Evolutionary conservation across 2,329 filamentous ascomycete species (phyloP).

Genomic region (Aspergillus pseudonomiae): DNA sequence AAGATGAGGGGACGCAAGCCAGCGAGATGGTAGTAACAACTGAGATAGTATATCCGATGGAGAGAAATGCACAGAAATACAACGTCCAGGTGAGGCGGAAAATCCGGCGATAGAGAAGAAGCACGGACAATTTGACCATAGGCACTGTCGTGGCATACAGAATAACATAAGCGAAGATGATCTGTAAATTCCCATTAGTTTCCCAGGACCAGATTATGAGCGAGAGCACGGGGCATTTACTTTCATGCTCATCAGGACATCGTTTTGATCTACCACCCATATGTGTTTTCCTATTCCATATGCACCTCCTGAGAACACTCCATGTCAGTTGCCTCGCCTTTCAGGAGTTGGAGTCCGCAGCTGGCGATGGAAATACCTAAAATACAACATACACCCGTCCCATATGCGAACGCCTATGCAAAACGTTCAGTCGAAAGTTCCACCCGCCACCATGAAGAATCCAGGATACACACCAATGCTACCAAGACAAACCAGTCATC

Average conservation of each 20-base stretch:
- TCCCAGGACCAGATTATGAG: neutral
- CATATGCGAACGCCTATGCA: slow-evolving; percentile 12
- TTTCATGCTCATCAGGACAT: slow-evolving; percentile 17
- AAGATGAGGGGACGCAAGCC: slow-evolving; percentile 18
- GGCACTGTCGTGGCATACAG: slow-evolving; percentile 19
- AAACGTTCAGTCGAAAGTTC: neutral
- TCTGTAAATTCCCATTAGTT: slow-evolving; percentile 4
- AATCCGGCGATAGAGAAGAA: slow-evolving; percentile 25
- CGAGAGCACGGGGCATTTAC: neutral
- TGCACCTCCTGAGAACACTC: slow-evolving; percentile 8
- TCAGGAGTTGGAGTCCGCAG: neutral
- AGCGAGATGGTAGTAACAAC: slow-evolving; percentile 12
- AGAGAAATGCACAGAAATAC: slow-evolving; percentile 18
- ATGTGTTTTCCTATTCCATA: slow-evolving; percentile 23
- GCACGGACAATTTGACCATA: slow-evolving; percentile 22
- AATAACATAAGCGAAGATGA: slow-evolving; percentile 20
- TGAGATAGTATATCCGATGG: slow-evolving; percentile 17
- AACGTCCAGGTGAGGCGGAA: slow-evolving; percentile 20
- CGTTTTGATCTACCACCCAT: slow-evolving; percentile 16
- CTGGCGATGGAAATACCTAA: neutral
- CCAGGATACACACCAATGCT: slow-evolving; percentile 7
- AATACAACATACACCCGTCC: slow-evolving; percentile 16
- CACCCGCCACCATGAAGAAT: neutral
- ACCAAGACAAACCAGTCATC: slow-evolving; percentile 18
- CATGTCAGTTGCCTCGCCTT: neutral